Evolutionary conservation across 192 early-diverging fungal species (phyloP), one percentile per base, ranked within the genome.

Genomic region (Pilobolus umbonatus): DNA sequence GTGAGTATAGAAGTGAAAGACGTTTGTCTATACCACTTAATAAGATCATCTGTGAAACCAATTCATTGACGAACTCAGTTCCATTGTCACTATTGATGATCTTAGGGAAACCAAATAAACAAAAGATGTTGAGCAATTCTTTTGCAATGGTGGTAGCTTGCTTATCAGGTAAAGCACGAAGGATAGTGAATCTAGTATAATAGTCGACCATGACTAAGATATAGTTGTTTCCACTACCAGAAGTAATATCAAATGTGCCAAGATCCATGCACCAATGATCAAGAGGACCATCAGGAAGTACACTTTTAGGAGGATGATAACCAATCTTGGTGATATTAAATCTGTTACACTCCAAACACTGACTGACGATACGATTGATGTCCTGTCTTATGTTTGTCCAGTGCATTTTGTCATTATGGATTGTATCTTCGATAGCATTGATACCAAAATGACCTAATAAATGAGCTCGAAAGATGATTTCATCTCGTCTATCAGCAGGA

Each of bases 21-120:
- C n/a, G n/a, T n/a, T n/a, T n/a, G n/a, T n/a, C n/a, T n/a, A n/a
- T n/a, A n/a, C n/a, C n/a, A n/a, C n/a, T n/a, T n/a, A n/a, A n/a
- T n/a, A n/a, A n/a, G n/a, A n/a, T n/a, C n/a, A n/a, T n/a, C n/a
- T n/a, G n/a, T n/a, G n/a, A n/a, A n/a, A n/a, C n/a, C n/a, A n/a
- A n/a, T 36, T 55, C n/a, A 34, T 74, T 78, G 0, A 62, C 60
- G 19, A 78, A 78, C 49, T 78, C 79, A 17, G 61, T 61, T n/a
- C 76, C 76, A 59, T 81, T 69, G 30, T 74, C 67, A 25, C 35
- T 26, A 47, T 74, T 67, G 11, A 69, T n/a, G 9, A 66, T 57
- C 3, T 66, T 69, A 0, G 63, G 67, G 6, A 65, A 58, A 9
- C 66, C 66, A 29, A 62, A 64, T 3, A 40, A 32, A 8, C 66